A percentile compares a stretch with the other conserved stretches of the same genome.
These are phyloP conservation scores for Starmerella vaccinii DNA, from an alignment of 805 yeast genomes.

Conservation along the genomic window DNA sequence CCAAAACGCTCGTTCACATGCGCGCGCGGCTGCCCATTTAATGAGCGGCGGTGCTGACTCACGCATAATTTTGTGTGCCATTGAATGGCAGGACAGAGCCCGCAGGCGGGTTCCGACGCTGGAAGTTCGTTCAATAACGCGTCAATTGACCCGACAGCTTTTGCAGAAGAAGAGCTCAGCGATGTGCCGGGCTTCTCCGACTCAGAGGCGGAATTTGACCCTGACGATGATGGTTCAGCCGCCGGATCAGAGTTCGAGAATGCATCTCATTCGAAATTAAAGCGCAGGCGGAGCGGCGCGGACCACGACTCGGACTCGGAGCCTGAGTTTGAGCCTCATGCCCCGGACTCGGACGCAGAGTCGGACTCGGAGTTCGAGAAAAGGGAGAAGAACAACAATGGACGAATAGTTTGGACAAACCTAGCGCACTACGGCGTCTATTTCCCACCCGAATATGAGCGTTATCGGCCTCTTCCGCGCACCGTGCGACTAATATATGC, in stretches of 20 bases:
- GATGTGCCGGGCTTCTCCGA: background rate
- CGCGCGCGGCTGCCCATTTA: no score
- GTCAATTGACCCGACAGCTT: background rate
- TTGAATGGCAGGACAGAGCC: background rate
- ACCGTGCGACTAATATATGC: conserved; percentile 66
- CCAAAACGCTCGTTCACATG: no score
- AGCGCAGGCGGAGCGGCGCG: background rate
- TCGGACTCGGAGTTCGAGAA: background rate
- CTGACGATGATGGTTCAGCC: no score
- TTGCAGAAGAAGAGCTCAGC: no score
- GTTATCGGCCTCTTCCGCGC: conserved; percentile 73
- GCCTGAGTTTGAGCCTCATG: no score
- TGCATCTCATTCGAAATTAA: no score
- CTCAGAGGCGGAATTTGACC: background rate
- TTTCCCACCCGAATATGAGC: conserved; percentile 59
- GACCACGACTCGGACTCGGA: background rate
- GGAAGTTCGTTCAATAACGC: background rate
- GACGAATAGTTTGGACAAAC: conserved; percentile 53
- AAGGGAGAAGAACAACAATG: background rate
- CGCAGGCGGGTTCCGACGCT: background rate
- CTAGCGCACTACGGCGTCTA: conserved; percentile 83
- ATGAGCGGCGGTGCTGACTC: conserved; percentile 1
- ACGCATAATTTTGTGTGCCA: background rate
- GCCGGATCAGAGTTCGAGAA: no score
- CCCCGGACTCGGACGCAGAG: background rate